Evolutionary conservation across 805 yeast species (phyloP).

Genomic region (Yamadazyma paraphyllophila): DNA sequence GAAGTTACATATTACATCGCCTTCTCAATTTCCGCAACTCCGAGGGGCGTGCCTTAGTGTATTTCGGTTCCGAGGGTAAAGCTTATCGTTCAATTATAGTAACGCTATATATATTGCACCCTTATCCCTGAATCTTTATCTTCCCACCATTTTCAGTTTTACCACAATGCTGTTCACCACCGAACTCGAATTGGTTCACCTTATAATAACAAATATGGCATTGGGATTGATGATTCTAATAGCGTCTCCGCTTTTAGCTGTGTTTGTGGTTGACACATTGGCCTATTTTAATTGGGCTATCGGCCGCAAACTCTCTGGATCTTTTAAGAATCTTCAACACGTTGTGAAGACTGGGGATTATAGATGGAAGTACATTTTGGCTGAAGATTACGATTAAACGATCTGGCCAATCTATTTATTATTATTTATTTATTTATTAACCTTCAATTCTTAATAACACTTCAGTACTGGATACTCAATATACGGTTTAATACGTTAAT

Average conservation of each 20-base stretch:
- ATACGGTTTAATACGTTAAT: too few species aligned
- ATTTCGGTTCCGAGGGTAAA: too few species aligned
- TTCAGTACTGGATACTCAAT: conserved; percentile 3
- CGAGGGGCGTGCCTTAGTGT: too few species aligned
- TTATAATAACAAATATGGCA: not conserved
- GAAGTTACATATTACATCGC: too few species aligned
- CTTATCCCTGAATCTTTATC: too few species aligned
- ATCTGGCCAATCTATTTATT: not conserved
- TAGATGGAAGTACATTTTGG: conserved; percentile 1
- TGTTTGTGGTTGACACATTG: conserved; percentile 2
- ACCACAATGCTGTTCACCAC: not conserved
- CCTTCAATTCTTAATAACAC: not conserved
- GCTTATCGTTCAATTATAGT: too few species aligned
- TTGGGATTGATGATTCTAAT: not conserved
- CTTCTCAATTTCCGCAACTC: too few species aligned
- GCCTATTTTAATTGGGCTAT: conserved; percentile 1
- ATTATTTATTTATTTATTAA: not conserved
- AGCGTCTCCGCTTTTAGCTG: not conserved
- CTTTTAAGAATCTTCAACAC: not conserved
- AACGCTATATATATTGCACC: too few species aligned
- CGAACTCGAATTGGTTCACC: not conserved
- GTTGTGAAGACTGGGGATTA: not conserved
- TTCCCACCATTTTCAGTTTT: not conserved
- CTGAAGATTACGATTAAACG: conserved; percentile 3
- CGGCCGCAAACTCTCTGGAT: not conserved